Percentiles rank a stretch among this genome's conserved stretches.
Conservation (phyloP, 768 basidiomycete species). For the Suillus americanus region DNA sequence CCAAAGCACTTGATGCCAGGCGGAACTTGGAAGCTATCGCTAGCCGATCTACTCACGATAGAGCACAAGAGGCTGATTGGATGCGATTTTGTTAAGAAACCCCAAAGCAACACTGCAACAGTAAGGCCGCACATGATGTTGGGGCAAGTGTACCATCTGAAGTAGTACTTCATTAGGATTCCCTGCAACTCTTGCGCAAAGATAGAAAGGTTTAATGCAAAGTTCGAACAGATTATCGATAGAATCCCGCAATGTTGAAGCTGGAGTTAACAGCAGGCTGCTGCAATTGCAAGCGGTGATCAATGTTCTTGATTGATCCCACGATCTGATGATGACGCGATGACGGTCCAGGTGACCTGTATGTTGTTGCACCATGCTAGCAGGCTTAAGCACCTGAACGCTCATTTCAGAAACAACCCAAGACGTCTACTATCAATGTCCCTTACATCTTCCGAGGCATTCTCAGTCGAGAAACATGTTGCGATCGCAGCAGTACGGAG, state of each 20-base stretch:
- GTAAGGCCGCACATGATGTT: too few species aligned
- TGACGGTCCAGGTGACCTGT: neutral
- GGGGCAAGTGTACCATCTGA: neutral
- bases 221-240: neutral
- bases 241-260: neutral
- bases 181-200: neutral
- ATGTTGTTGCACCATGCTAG: conserved; percentile 5
- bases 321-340: conserved; percentile 1
- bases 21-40: too few species aligned
- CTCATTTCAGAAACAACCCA: neutral
- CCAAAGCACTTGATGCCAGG: neutral
- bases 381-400: neutral
- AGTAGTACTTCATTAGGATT: neutral
- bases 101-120: neutral
- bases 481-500: conserved; percentile 86
- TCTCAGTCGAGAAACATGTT: conserved; percentile 71
- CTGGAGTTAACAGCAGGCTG: too few species aligned
- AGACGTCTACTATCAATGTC: conserved; percentile 4
- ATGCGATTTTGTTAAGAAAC: neutral
- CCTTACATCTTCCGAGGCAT: conserved; percentile 24
- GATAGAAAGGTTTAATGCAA: neutral
- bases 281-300: too few species aligned
- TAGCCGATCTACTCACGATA: neutral
- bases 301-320: neutral
- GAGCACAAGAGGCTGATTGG: neutral